Conservation (phyloP, 164 flowering plant species). For the Liriodendron chinense region DNA sequence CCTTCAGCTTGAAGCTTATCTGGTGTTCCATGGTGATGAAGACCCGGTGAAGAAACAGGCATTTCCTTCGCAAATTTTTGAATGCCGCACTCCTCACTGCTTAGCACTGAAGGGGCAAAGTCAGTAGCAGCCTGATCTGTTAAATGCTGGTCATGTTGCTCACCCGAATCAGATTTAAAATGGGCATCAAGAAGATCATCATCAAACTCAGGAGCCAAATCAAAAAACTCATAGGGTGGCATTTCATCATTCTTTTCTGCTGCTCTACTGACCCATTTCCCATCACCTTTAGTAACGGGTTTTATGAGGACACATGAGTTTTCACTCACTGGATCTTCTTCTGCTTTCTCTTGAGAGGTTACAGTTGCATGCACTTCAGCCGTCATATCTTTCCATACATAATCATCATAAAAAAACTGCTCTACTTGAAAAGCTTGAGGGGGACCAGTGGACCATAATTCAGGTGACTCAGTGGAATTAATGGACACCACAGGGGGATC, state of each 20-base stretch:
- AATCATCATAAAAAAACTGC: conserved; percentile 7
- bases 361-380: neutral
- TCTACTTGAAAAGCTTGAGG: conserved; percentile 18
- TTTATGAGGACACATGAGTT: conserved; percentile 8
- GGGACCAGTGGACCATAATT: neutral
- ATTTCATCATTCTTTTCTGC: neutral
- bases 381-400: neutral
- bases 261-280: neutral
- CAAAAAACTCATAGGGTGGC: too few species aligned
- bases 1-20: conserved; percentile 9
- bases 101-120: neutral
- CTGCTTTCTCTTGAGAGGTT: conserved; percentile 1
- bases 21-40: conserved; percentile 4
- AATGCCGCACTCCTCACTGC: neutral
- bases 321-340: conserved; percentile 8
- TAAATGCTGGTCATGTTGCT: conserved; percentile 7
- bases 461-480: conserved; percentile 10
- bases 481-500: conserved; percentile 21
- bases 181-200: conserved; percentile 4
- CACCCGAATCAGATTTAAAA: conserved; percentile 6
- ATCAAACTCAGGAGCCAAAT: neutral
- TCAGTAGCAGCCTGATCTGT: conserved; percentile 8
- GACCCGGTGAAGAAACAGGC: conserved; percentile 2
- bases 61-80: neutral
- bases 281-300: neutral